These are phyloP conservation scores for Quercus engelmannii DNA, from an alignment of 306 rosid genomes.

Conservation along the genomic window DNA sequence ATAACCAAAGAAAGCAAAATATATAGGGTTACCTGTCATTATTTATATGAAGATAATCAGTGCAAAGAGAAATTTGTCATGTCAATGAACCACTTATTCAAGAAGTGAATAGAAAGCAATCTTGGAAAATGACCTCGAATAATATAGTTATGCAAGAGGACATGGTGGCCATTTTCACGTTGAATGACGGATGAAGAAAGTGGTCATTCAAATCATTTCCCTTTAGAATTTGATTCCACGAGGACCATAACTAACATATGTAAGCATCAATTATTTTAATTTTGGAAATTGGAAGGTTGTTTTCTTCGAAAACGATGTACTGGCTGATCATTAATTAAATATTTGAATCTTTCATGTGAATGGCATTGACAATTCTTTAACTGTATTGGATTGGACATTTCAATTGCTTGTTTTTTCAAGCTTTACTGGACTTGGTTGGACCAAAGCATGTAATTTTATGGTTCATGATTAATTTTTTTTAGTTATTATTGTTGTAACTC, in stretches of 20 bases:
- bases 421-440: not conserved
- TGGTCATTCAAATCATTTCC: slow-evolving; percentile 41
- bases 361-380: no score
- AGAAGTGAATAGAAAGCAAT: slow-evolving; percentile 57
- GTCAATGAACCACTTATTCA: not conserved
- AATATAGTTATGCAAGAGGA: slow-evolving; percentile 28
- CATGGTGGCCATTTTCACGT: slow-evolving; percentile 31
- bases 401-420: not conserved
- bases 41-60: slow-evolving; percentile 30
- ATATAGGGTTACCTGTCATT: slow-evolving; percentile 6
- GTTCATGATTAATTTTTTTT: no score
- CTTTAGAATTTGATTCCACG: slow-evolving; percentile 24
- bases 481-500: no score
- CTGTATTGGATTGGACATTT: not conserved
- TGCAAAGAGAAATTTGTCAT: slow-evolving; percentile 23
- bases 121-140: slow-evolving; percentile 3
- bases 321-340: slow-evolving; percentile 8
- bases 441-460: not conserved
- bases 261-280: slow-evolving; percentile 18
- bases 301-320: not conserved
- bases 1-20: slow-evolving; percentile 17
- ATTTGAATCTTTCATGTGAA: no score
- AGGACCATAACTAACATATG: slow-evolving; percentile 30
- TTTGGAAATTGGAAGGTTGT: slow-evolving; percentile 14
- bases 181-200: slow-evolving; percentile 22